Base-by-base conservation (phyloP, 257 asterid species). In the Solanum infundibuliforme region DNA sequence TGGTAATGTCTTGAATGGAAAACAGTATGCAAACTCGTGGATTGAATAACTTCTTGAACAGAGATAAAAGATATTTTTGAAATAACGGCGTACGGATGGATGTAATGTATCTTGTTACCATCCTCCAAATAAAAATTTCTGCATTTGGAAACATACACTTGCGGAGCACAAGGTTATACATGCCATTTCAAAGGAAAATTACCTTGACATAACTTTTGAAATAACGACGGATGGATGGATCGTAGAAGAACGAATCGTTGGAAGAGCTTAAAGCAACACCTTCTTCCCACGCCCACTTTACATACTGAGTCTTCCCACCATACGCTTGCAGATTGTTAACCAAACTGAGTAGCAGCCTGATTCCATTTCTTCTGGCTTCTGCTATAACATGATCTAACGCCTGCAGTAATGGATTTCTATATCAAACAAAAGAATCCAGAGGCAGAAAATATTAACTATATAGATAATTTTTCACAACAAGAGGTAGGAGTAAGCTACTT, bases 271-370 rank as follows among this genome's bases (percentile, higher is more conserved):
- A 88, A 52, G 95, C 99, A 55, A 96, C 94, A 71, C 98, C 99
- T 88, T 97, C 99, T 87, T 97, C 98, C 99, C 99, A 97, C 4
- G 99, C 99, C 99, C 99, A 97, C 93, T 96, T 94, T 36, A 97
- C 98, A 89, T 96, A 97, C 87, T 95, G 99, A 38, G 98, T 94
- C 88, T 96, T 97, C 65, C 99, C 99, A 77, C 99, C 99, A 76
- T 93, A 97, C 8, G 99, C 99, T 93, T 96, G 97, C 92, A 97
- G 92, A 92, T 97, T 97, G 89, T 97, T 97, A 39, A 97, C 99
- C 91, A 97, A 92, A 90, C 97, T 91, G 27, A 97, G 91, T 66
- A 96, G 81, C 34, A 97, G 92, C 93, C 99, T 93, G 72, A 97
- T 90, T 39, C 99, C 98, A 86, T 92, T 84, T 84, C 90, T 88